Base-by-base conservation (phyloP, 129 eudicot genomes). In the Rutidosis leptorrhynchoides region DNA sequence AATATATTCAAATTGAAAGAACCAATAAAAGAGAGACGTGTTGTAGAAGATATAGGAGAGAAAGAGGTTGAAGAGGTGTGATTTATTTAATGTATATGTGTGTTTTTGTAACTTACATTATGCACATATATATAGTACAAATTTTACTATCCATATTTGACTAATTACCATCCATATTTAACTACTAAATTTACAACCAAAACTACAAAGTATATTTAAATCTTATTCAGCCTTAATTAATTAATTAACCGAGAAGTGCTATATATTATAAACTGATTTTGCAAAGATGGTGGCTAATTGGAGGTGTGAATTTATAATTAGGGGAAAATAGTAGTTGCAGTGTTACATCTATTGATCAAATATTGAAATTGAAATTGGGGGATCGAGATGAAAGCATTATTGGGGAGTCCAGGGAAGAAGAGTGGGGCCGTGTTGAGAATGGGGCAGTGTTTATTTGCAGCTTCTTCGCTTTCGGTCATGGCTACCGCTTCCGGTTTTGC, bases 401-500 rank as follows among this genome's bases (percentile, higher is more conserved):
- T 84, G 54, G 95, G 95, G 57, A 77, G 87, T 65, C 90, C 90
- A 5, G 90, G 95, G 35, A 82, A 71, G 53, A 42, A 58, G 23
- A 87, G 88, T 67, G 90, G 95, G 67, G 62, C 84, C 23, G 28
- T 72, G 1, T 72, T 87, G 76, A 77, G 95, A 58, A 24, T 72
- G 59, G 80, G 75, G 5, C 90, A 84, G 85, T 84, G 88, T 71
- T 62, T 84, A 16, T 84, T 74, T 77, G 88, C 90, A 45, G 83
- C 88, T 58, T 78, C 84, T 79, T 84, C 90, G 67, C 76, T 87
- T 74, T 80, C 74, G 53, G 65, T 82, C 24, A 87, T 87, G 95
- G 80, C 87, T 37, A 64, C 84, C 74, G 82, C 95, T 82, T 70
- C 85, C 75, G 95, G 95, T 58, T 87, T 87, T 74, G 68, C 90